Percentiles rank a stretch among this genome's conserved stretches.
Evolutionary conservation across 1,284 basidiomycete species (phyloP).

Genomic region (Rhizoctonia solani): DNA sequence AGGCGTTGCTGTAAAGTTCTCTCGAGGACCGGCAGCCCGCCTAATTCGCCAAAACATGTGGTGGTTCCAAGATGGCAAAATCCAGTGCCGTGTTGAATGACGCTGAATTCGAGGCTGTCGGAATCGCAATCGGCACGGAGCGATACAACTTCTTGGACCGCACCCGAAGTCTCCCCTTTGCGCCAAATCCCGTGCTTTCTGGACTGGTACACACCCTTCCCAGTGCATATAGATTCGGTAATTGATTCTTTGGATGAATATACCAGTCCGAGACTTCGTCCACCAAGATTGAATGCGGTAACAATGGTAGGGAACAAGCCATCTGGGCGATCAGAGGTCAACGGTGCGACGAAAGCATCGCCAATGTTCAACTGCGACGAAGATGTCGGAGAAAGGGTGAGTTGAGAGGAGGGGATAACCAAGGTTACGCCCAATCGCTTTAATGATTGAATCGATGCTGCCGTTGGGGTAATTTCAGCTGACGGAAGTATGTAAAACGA

Average conservation of each 20-base stretch:
- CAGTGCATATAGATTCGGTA: constrained; percentile 83
- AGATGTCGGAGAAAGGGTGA: constrained; percentile 63
- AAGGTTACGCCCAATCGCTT: constrained; percentile 63
- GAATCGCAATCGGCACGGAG: constrained; percentile 92
- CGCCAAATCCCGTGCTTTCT: constrained; percentile 96
- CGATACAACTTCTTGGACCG: constrained; percentile 84
- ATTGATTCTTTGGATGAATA: constrained; percentile 95
- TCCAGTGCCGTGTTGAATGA: constrained; percentile 86
- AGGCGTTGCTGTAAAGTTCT: constrained; percentile 76
- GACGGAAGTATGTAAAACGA: constrained; percentile 58
- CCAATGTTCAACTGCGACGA: constrained; percentile 69
- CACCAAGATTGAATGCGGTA: constrained; percentile 69
- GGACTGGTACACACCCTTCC: constrained; percentile 95
- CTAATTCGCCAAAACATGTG: constrained; percentile 84
- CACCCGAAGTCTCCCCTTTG: constrained; percentile 95
- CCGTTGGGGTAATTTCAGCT: constrained; percentile 42
- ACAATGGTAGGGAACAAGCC: constrained; percentile 94
- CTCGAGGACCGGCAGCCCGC: constrained; percentile 84
- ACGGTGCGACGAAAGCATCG: constrained; percentile 83
- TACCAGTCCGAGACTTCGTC: constrained; percentile 87
- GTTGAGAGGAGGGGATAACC: constrained; percentile 73
- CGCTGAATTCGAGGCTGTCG: constrained; percentile 90
- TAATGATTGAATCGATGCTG: constrained; percentile 50
- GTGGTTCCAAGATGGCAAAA: constrained; percentile 91
- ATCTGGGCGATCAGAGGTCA: constrained; percentile 88